These are phyloP conservation scores for Trichoderma hamatum DNA, from an alignment of 2,329 filamentous ascomycete species.

Conservation along the genomic window DNA sequence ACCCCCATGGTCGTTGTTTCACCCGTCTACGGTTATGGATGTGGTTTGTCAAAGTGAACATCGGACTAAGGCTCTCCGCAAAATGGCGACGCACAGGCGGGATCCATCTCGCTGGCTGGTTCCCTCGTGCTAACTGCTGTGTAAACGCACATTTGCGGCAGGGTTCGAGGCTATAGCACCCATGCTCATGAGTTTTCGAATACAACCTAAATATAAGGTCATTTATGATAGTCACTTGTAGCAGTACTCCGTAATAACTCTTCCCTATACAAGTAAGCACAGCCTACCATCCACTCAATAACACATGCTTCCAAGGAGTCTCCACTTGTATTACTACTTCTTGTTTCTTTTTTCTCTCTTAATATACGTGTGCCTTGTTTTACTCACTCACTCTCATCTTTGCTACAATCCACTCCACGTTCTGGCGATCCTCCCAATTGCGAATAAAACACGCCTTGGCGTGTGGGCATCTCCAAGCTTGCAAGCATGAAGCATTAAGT, in stretches of 20 bases:
- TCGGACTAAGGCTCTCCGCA: constrained; percentile 10
- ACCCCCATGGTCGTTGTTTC: not conserved
- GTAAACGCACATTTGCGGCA: not conserved
- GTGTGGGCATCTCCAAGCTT: not conserved
- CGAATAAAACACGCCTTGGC: not conserved
- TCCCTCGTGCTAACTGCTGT: not conserved
- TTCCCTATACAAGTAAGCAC: constrained; percentile 3
- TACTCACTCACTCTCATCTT: not conserved
- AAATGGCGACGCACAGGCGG: not conserved
- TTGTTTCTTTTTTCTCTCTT: not conserved
- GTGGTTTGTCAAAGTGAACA: not conserved
- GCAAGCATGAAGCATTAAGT: not conserved
- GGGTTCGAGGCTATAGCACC: not conserved
- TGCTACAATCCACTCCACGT: not conserved
- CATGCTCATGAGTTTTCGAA: not conserved
- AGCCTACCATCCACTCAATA: constrained; percentile 9
- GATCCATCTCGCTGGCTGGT: not conserved
- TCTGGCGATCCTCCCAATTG: not conserved
- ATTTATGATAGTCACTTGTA: not conserved
- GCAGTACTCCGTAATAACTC: not conserved
- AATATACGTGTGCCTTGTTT: not conserved
- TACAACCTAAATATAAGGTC: too few species aligned
- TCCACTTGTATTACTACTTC: constrained; percentile 4
- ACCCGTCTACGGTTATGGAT: not conserved
- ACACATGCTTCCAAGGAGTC: not conserved